These are phyloP conservation scores for Periconia digitata DNA, from an alignment of 2,329 filamentous ascomycete species.

Conservation along the genomic window DNA sequence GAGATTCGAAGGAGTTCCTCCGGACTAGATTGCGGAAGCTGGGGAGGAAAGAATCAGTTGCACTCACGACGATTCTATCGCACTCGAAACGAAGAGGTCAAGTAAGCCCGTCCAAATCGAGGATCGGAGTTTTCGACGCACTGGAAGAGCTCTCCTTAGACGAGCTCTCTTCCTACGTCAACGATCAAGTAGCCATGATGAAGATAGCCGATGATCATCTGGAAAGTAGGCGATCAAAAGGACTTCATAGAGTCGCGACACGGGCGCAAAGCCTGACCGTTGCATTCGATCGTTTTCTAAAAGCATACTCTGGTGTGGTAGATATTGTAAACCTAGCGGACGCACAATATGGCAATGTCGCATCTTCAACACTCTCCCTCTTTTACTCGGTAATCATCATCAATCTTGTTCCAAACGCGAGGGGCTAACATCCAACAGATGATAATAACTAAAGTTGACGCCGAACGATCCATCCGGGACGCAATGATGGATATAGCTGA, in stretches of 20 bases:
- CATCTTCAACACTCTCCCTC: constrained; percentile 3
- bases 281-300: constrained; percentile 3
- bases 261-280: neutral
- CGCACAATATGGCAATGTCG: constrained; percentile 3
- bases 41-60: too few species aligned
- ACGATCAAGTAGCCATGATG: neutral
- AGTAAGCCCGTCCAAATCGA: too few species aligned
- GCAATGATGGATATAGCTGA: constrained; percentile 9
- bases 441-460: constrained; percentile 8
- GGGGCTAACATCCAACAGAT: neutral
- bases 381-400: constrained; percentile 2
- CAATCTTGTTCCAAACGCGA: neutral
- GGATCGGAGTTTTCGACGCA: too few species aligned
- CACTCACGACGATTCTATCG: too few species aligned
- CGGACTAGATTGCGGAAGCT: too few species aligned
- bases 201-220: neutral
- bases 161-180: neutral
- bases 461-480: constrained; percentile 7
- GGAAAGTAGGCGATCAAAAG: neutral
- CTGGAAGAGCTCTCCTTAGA: too few species aligned
- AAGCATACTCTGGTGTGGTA: constrained; percentile 6
- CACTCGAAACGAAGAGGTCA: too few species aligned
- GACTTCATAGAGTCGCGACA: neutral
- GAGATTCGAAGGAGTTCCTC: too few species aligned
- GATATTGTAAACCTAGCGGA: constrained; percentile 1